phyloP scores from a whole-genome alignment of 331 rosid genomes.

The Arachis monticola region DNA sequence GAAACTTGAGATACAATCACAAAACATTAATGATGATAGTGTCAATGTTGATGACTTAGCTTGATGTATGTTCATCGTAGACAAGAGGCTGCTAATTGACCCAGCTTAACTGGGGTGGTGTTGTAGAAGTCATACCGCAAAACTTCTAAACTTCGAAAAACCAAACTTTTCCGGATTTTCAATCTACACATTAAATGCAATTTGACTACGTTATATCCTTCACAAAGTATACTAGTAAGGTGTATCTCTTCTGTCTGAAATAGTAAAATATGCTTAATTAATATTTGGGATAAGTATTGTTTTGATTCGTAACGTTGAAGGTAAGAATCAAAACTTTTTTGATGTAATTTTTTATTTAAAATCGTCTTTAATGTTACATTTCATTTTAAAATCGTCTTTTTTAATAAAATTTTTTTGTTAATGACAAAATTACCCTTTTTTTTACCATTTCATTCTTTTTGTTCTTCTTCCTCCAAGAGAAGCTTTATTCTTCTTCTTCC shows the following conservation, averaged over 20 bases:
- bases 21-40: neutral
- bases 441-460: too few relatives aligned
- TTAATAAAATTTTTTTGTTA: too few relatives aligned
- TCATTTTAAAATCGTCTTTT: too few relatives aligned
- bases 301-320: too few relatives aligned
- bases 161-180: slow-evolving; percentile 17
- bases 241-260: neutral
- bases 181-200: slow-evolving; percentile 23
- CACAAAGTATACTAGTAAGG: neutral
- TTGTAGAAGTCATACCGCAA: slow-evolving; percentile 9
- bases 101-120: neutral
- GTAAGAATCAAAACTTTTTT: too few relatives aligned
- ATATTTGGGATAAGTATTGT: too few relatives aligned
- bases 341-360: too few relatives aligned
- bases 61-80: neutral
- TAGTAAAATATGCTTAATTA: neutral
- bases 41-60: neutral
- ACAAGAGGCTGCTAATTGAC: slow-evolving; percentile 13
- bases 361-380: too few relatives aligned
- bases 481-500: too few relatives aligned
- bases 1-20: too few relatives aligned
- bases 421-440: too few relatives aligned
- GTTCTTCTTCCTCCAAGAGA: too few relatives aligned
- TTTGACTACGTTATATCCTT: slow-evolving; percentile 26
- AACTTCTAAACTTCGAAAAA: neutral